Base-by-base conservation (phyloP, 768 basidiomycete species). In the Erythrobasidium yunnanense region DNA sequence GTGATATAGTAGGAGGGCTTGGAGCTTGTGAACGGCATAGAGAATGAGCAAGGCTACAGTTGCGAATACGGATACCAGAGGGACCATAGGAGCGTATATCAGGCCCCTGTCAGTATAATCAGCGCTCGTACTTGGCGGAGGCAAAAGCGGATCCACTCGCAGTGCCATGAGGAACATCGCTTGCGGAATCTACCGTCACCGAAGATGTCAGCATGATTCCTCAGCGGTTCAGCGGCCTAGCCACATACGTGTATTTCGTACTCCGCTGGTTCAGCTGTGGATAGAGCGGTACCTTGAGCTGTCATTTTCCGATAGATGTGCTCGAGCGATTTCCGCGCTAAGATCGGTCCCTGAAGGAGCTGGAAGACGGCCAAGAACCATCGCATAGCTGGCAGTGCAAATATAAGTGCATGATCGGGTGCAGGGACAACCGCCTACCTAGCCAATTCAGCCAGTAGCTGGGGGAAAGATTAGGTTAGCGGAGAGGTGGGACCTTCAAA, bases 401-500 rank as follows among this genome's bases (percentile, higher is more conserved):
- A n/a, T n/a, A n/a, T n/a, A n/a, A n/a, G n/a, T n/a, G n/a, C n/a
- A n/a, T n/a, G n/a, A n/a, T n/a, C n/a, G n/a, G n/a, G n/a, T n/a
- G n/a, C 20, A 66, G 20, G 20, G 49, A 56, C 54, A 55, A 66
- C 22, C 66, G 46, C 3, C 42, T 8, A 30, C 35, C 38, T 8
- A 66, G 56, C 66, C 66, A 66, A 29, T 66, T 58, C 25, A 57
- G 66, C 66, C 66, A 55, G 38, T 55, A 57, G 52, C 66, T 58
- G 29, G 18, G 42, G 49, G 4, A n/a, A 38, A 18, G 34, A 18
- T 18, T 55, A 7, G 32, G 29, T 30, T 18, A 27, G 60, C 29
- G 3, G 17, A 47, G 15, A 46, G 15, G 25, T 11, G 20, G 4
- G 34, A 18, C 57, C 30, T 46, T 45, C 42, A 20, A 45, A 45